Base-by-base conservation (phyloP, 75 land plant species). In the Gnetum montanum region DNA sequence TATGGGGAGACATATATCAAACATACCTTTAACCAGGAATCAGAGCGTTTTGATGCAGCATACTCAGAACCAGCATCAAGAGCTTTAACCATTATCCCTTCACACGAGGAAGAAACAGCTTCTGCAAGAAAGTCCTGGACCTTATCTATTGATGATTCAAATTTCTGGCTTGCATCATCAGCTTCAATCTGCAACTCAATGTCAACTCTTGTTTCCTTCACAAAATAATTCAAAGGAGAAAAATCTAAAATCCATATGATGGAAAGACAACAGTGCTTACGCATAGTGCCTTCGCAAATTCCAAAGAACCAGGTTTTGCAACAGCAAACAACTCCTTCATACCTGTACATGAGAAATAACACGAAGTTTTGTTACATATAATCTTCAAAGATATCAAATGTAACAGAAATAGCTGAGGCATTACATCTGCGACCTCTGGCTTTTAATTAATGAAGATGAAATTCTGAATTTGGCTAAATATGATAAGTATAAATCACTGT, bases 21-120 rank as follows among this genome's bases (percentile, higher is more conserved):
- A 24, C 24, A 45, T 43, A 94, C 98, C 96, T 94, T 94, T 54
- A 94, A 65, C 98, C 98, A 94, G 15, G 90, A 31, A 50, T 94
- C 98, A 45, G 71, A 69, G 34, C 98, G 86, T 65, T 89, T 94
- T 40, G 98, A 88, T 31, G 98, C 81, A 63, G 65, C 71, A 75
- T 94, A 94, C 44, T 63, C 77, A 70, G 98, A 82, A 72, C 78
- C 82, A 44, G 72, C 73, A 59, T 94, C 98, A 36, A 94, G 75
- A 35, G 85, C 51, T 65, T 94, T 94, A 23, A 76, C 83, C 84
- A 94, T 94, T 6, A 94, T 80, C 40, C 98, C 98, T 78, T 94
- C 98, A 76, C 98, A 94, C 0, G 85, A 89, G 31, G 85, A 78
- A 28, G 41, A 57, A 44, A 77, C 46, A 26, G 98, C 79, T 29